Evolutionary conservation across 441 rosid genomes (phyloP).

Genomic region (Corymbia calophylla): DNA sequence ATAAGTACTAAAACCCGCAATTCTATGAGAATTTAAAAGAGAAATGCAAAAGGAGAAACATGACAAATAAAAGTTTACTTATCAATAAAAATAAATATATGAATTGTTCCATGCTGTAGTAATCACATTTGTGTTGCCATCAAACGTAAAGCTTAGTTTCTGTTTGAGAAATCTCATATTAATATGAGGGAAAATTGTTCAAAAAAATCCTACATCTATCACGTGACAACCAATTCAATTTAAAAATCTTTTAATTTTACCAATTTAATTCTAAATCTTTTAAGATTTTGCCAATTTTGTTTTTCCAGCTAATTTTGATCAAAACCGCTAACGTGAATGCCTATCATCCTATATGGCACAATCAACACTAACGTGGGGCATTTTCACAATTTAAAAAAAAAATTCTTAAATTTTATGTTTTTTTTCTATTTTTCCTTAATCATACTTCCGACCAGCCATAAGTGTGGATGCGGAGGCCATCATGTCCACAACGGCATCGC

Average conservation of each 20-base stretch:
- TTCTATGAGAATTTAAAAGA: not conserved
- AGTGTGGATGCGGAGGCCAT: not conserved
- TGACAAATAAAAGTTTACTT: not conserved
- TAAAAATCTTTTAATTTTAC: not conserved
- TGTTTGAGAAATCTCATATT: not conserved
- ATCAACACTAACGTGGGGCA: too few relatives aligned
- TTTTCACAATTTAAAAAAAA: not conserved
- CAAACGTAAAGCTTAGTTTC: not conserved
- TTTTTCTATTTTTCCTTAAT: not conserved
- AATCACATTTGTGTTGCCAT: not conserved
- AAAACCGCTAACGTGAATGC: rapidly evolving
- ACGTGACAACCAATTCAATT: not conserved
- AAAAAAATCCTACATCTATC: not conserved
- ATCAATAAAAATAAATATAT: not conserved
- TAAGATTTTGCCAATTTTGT: not conserved
- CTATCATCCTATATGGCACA: too few relatives aligned
- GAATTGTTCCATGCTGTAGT: not conserved
- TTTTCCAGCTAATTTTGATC: rapidly evolving
- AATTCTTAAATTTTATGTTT: not conserved
- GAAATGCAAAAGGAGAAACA: not conserved
- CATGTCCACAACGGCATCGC: not conserved
- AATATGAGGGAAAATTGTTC: not conserved
- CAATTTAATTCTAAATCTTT: not conserved
- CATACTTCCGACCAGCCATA: not conserved
- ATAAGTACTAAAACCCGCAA: not conserved